A percentile compares a stretch with the other conserved stretches of the same genome.
Evolutionary conservation across 768 basidiomycete species (phyloP).

Genomic region (Rhizopogon vesiculosus): DNA sequence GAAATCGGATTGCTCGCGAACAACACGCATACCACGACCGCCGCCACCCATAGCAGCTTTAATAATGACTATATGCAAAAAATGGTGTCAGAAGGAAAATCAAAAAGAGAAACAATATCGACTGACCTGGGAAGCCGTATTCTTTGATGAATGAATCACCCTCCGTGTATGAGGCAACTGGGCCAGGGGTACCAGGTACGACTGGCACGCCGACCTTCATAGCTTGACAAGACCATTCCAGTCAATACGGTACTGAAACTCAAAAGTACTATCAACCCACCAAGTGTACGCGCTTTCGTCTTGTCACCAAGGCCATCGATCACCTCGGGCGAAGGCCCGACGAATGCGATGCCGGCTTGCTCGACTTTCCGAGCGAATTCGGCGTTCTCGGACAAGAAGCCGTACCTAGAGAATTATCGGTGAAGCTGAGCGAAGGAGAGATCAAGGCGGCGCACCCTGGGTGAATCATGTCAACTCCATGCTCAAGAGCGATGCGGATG

Average conservation of each 20-base stretch:
- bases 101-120: neutral
- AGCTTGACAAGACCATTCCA: conserved; percentile 39
- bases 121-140: conserved; percentile 86
- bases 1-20: conserved; percentile 91
- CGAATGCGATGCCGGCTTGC: conserved; percentile 94
- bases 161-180: conserved; percentile 74
- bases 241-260: conserved; percentile 2
- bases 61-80: conserved; percentile 73
- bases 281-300: conserved; percentile 91
- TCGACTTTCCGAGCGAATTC: conserved; percentile 97
- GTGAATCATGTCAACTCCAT: conserved; percentile 99
- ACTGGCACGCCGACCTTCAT: conserved; percentile 91
- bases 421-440: neutral
- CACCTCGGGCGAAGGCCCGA: conserved; percentile 92
- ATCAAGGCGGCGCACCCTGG: conserved; percentile 60
- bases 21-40: conserved; percentile 98
- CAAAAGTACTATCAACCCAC: conserved; percentile 33
- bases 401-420: conserved; percentile 57
- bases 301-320: conserved; percentile 99
- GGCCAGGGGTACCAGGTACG: conserved; percentile 97
- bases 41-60: conserved; percentile 99
- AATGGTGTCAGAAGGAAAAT: conserved; percentile 2
- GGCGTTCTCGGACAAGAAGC: conserved; percentile 97
- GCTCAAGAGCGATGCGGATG: conserved; percentile 92
- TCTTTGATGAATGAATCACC: conserved; percentile 90